Percentiles rank a stretch among this genome's conserved stretches.
These are phyloP conservation scores for Aspergillus pseudoglaucus DNA, from an alignment of 2,329 filamentous ascomycete species.

Conservation along the genomic window DNA sequence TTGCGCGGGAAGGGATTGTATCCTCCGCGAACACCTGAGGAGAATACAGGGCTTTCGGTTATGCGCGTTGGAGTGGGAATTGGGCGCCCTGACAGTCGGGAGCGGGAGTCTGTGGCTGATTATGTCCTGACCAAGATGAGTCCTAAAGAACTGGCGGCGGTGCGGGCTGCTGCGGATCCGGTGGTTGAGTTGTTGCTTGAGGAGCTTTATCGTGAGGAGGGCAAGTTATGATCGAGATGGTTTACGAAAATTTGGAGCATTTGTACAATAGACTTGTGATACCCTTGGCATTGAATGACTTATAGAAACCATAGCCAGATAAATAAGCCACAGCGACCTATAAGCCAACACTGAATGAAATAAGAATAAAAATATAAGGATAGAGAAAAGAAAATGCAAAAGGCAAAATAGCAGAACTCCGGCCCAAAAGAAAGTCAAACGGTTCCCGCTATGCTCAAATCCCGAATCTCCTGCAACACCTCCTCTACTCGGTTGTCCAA, in stretches of 20 bases:
- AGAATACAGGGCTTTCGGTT: conserved; percentile 31
- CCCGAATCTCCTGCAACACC: conserved; percentile 92
- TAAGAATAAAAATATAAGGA: conserved; percentile 4
- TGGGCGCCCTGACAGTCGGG: conserved; percentile 67
- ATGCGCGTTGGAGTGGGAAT: conserved; percentile 75
- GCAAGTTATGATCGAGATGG: not conserved
- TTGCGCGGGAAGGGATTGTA: conserved; percentile 42
- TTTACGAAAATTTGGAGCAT: not conserved
- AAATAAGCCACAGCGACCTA: not conserved
- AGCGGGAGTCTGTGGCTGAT: conserved; percentile 59
- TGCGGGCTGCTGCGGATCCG: conserved; percentile 45
- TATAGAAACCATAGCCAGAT: not conserved
- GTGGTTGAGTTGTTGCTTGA: conserved; percentile 49
- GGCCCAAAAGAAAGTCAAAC: conserved; percentile 36
- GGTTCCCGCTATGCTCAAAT: conserved; percentile 84
- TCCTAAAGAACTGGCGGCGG: conserved; percentile 41
- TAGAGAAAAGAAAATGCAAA: conserved; percentile 3
- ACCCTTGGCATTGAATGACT: not conserved
- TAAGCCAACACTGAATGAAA: not conserved
- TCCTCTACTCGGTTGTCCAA: conserved; percentile 89
- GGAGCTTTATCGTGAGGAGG: conserved; percentile 35
- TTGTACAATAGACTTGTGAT: not conserved
- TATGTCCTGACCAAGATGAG: conserved; percentile 72
- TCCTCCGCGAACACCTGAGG: conserved; percentile 24
- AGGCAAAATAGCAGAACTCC: conserved; percentile 5